A percentile compares a stretch with the other conserved stretches of the same genome.
phyloP scores from a whole-genome alignment of 2,329 filamentous ascomycete species.

The Pestalotiopsis sp. region DNA sequence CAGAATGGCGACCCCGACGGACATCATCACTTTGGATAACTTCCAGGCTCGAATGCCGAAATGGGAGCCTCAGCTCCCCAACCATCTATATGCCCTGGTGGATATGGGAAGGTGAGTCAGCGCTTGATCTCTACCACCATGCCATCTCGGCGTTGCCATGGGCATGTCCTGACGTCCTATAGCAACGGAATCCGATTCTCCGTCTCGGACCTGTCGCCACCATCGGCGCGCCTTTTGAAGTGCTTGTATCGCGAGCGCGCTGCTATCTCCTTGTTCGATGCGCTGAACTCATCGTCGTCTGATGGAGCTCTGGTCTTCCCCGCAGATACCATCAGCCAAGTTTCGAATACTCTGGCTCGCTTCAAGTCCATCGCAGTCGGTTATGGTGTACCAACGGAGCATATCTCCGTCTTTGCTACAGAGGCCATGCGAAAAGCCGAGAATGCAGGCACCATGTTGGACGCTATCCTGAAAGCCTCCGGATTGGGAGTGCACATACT shows the following conservation, averaged over 20 bases:
- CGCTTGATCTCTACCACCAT: slow-evolving; percentile 11
- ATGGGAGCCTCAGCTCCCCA: slow-evolving; percentile 49
- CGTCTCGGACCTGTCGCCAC: slow-evolving; percentile 77
- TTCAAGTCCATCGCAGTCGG: slow-evolving; percentile 74
- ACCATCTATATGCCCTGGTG: slow-evolving; percentile 58
- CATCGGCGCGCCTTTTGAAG: slow-evolving; percentile 70
- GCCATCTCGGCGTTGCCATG: not conserved
- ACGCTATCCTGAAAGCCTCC: slow-evolving; percentile 62
- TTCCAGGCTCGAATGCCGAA: slow-evolving; percentile 48
- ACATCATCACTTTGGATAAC: slow-evolving; percentile 55
- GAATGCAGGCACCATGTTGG: slow-evolving; percentile 72
- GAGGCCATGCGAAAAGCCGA: slow-evolving; percentile 83
- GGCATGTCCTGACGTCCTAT: slow-evolving; percentile 16
- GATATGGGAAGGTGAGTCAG: slow-evolving; percentile 59
- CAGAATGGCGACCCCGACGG: slow-evolving; percentile 35
- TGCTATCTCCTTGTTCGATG: slow-evolving; percentile 85
- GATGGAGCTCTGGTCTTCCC: slow-evolving; percentile 45
- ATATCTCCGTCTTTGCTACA: slow-evolving; percentile 80
- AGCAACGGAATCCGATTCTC: slow-evolving; percentile 95
- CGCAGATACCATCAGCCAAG: slow-evolving; percentile 60
- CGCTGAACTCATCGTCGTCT: slow-evolving; percentile 57
- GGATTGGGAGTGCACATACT: slow-evolving; percentile 74
- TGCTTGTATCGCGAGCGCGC: slow-evolving; percentile 80
- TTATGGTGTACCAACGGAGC: slow-evolving; percentile 65
- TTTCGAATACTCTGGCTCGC: slow-evolving; percentile 66